Base-by-base conservation (phyloP, 2,329 filamentous ascomycete genomes). In the Alternaria ethzedia region DNA sequence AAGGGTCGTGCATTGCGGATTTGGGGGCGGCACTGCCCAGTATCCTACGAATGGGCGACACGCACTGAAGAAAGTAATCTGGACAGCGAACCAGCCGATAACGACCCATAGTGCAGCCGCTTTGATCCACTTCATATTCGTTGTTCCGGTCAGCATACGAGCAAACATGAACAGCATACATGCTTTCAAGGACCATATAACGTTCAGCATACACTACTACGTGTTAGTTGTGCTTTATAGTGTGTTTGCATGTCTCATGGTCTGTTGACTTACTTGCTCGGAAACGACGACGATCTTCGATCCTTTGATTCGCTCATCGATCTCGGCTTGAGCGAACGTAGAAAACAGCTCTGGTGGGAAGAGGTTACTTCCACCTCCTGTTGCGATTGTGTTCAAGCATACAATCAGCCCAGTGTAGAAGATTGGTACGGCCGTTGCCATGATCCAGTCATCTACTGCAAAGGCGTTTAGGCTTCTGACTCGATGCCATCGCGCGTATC, bases 121-220 rank as follows among this genome's bases (percentile, higher is more conserved):
- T 65, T 85, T 85, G 59, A 89, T 84, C 12, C 65, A 75, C 47
- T 67, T 70, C 56, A 88, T 83, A 5, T 74, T 64, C 11, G 59
- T 67, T 43, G 86, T 79, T 61, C 83, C 85, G 57, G 81, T 81
- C 0, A 86, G 87, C 63, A 89, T 78, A 47, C 86, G 85, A 66
- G 83, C 80, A 67, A 87, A 89, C 81, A 89, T 83, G 64, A 88
- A 77, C 32, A 89, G 72, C 65, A 89, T 79, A 69, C 87, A 89
- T 9, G 80, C 76, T 73, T 89, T 89, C 66, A 88, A 81, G 0
- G 81, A 76, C 84, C 86, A 89, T 28, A 86, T 86, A 10, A 85
- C 84, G 56, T 88, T 80, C 17, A 89, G 80, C 80, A 91, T 90
- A 80, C 80, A 91, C 90, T 70, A 86, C 84, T 89, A 83, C 21